phyloP scores from a whole-genome alignment of 225 moss, liverwort and hornwort species.

The Pseudoscleropodium purum region DNA sequence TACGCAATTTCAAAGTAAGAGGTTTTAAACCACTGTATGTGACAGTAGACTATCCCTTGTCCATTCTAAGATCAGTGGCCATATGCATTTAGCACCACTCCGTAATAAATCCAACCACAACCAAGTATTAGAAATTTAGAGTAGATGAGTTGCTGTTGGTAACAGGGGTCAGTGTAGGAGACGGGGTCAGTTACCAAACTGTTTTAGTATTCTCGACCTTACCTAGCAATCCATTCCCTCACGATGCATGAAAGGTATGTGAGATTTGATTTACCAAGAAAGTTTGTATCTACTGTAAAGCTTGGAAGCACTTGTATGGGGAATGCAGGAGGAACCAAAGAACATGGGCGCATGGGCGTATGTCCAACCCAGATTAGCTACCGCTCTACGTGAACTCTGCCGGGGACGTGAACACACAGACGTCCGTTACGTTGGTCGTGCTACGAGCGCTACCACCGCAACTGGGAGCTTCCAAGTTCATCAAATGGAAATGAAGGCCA shows the following conservation, averaged over 20 bases:
- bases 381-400: slow-evolving; percentile 42
- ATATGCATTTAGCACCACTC: neutral
- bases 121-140: neutral
- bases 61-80: neutral
- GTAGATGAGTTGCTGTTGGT: neutral
- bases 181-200: neutral
- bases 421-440: slow-evolving; percentile 36
- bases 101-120: neutral
- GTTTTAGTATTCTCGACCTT: neutral
- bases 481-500: slow-evolving; percentile 47
- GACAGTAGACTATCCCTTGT: neutral
- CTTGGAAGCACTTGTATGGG: neutral
- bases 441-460: slow-evolving; percentile 48
- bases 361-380: slow-evolving; percentile 47
- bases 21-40: neutral
- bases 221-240: neutral
- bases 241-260: neutral
- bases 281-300: neutral
- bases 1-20: neutral
- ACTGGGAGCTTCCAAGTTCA: slow-evolving; percentile 52
- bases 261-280: neutral
- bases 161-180: neutral
- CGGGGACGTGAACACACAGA: slow-evolving; percentile 23
- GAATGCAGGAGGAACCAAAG: slow-evolving; percentile 51
- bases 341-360: slow-evolving; percentile 60